Conservation (phyloP, 805 yeast species). For the Lipomyces mesembrius region DNA sequence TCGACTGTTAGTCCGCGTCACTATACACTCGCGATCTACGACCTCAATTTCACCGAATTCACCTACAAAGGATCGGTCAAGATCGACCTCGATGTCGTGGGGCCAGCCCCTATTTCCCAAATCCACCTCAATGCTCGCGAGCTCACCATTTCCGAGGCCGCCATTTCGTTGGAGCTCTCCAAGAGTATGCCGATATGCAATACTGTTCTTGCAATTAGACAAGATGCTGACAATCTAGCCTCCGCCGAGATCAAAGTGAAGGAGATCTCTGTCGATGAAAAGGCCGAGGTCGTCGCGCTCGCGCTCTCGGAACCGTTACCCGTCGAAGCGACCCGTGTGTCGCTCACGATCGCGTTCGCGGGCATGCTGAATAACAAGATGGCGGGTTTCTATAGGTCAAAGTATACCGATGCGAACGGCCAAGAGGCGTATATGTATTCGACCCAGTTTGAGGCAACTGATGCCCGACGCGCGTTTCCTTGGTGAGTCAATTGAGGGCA, state of each 20-base stretch:
- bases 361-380: constrained; percentile 67
- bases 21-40: constrained; percentile 36
- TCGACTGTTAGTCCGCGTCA: constrained; percentile 35
- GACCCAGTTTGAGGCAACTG: constrained; percentile 86
- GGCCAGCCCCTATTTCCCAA: constrained; percentile 28
- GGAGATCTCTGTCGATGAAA: constrained; percentile 48
- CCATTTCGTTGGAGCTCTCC: constrained; percentile 27
- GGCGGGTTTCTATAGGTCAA: constrained; percentile 69
- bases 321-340: constrained; percentile 45
- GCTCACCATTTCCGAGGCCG: constrained; percentile 30
- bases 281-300: constrained; percentile 64
- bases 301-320: constrained; percentile 50
- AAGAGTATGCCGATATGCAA: constrained; percentile 25
- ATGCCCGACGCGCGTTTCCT: constrained; percentile 86
- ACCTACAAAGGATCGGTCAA: constrained; percentile 36
- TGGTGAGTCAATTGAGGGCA: constrained; percentile 45
- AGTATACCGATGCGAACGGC: constrained; percentile 52
- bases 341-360: constrained; percentile 58
- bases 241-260: constrained; percentile 42
- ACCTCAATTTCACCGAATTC: constrained; percentile 28
- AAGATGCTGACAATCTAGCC: constrained; percentile 16
- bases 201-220: not conserved
- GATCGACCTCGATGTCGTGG: constrained; percentile 37
- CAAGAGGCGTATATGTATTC: constrained; percentile 78
- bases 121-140: constrained; percentile 38